A percentile compares a stretch with the other conserved stretches of the same genome.
Conservation (phyloP, 2,329 filamentous ascomycete species). For the Phialophora verrucosa region DNA sequence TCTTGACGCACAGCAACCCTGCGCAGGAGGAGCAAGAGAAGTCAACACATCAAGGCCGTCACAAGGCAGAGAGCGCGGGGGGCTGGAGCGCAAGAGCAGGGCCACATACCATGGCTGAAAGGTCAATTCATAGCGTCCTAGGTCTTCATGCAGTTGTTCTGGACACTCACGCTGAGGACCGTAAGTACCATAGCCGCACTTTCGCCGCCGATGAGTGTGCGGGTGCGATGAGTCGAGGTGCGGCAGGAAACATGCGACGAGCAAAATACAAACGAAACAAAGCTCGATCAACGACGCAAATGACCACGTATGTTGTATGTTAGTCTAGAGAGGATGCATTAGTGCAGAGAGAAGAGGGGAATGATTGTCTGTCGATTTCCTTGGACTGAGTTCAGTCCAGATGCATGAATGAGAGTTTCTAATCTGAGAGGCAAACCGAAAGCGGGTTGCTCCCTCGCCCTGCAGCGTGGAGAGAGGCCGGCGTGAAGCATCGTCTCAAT, state of each 20-base stretch:
- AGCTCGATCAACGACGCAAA: not conserved
- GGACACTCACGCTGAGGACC: not conserved
- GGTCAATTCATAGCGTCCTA: slow-evolving; percentile 20
- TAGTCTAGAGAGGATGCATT: not conserved
- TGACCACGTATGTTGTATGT: not conserved
- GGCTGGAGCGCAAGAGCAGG: not conserved
- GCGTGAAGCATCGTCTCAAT: not conserved
- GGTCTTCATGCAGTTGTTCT: not conserved
- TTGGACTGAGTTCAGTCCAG: not conserved
- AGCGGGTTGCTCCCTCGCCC: not conserved
- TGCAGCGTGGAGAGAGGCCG: slow-evolving; percentile 3
- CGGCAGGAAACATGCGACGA: slow-evolving; percentile 6
- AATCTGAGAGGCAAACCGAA: slow-evolving; percentile 8
- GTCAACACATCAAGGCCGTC: slow-evolving; percentile 13
- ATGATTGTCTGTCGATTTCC: not conserved
- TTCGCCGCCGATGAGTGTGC: not conserved
- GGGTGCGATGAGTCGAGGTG: not conserved
- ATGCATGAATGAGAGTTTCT: slow-evolving; percentile 5
- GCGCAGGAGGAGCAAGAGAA: not conserved
- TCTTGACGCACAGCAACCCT: slow-evolving; percentile 40
- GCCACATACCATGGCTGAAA: slow-evolving; percentile 28
- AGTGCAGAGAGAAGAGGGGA: not conserved
- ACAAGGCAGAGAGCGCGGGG: too few species aligned
- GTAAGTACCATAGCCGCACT: not conserved
- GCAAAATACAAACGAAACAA: not conserved